Base-by-base conservation (phyloP, 2,329 filamentous ascomycete species). In the Thelonectria olida region DNA sequence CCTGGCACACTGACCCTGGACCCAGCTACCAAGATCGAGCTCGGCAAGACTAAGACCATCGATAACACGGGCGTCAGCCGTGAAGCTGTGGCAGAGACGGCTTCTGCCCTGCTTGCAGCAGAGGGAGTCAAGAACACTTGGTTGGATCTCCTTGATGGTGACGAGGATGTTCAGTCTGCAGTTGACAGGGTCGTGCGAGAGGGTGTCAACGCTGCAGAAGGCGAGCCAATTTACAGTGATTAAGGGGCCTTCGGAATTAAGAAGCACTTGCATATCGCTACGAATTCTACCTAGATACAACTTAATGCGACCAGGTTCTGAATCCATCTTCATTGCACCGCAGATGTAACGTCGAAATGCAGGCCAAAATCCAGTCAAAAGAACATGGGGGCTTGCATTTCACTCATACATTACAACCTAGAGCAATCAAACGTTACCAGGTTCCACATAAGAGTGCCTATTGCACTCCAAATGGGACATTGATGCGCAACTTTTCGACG, bases 11-110 rank as follows among this genome's bases (percentile, higher is more conserved):
- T 89, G 67, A 83, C 79, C 5, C 75, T 83, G 41, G 82, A 84
- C 28, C 78, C 82, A 1, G 86, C 77, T 0, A 81, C 80, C 7
- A 77, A 76, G 48, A 78, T 86, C 7, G 75, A 76, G 67, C 73
- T 86, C 5, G 84, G 84, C 31, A 82, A 79, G 74, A 81, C 78
- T 2, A 70, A 72, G n/a, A 63, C 63, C 3, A 64, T 67, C n/a
- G 54, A 47, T 7, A 25, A 76, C 8, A 68, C 64, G 34, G 82
- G 56, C 10, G 54, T 85, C 47, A 84, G 83, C 59, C 81, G 89
- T 7, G 85, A 83, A 54, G 82, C 85, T 67, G 88, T 91, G 9
- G 90, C 89, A 7, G 75, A 80, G 57, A 80, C 88, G 3, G 82
- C 85, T 2, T 85, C 84, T 9, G 77, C 82, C 65, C 76, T 89